Base-by-base conservation (phyloP, 805 yeast species). In the Limtongia smithiae region DNA sequence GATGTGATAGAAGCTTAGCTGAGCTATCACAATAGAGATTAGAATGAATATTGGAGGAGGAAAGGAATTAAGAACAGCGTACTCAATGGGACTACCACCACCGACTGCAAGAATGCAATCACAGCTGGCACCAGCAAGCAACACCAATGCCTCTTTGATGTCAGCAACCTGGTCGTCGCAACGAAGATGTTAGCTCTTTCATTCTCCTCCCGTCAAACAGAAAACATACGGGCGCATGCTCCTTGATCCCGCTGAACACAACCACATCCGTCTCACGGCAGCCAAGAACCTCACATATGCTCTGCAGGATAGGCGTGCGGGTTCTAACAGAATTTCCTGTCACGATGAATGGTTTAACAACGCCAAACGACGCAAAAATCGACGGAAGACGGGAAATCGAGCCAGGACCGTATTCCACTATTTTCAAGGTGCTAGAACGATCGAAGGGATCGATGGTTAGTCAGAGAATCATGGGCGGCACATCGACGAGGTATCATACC, bases 41-140 rank as follows among this genome's bases (percentile, higher is more conserved):
- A n/a, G n/a, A n/a, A n/a, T n/a, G n/a, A n/a, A n/a, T n/a, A n/a
- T n/a, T n/a, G 7, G 15, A 6, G 12, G 25, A 18, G 12, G 3
- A 30, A 8, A 14, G 2, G 28, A 15, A 18, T 14, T 21, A 21
- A 18, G 22, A 12, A n/a, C 11, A 3, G 18, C 47, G 6, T 31
- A 45, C 43, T 45, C 43, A 11, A 38, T 38, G n/a, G 48, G 48
- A 33, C 48, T 45, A 1, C 48, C 39, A 11, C 48, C 48, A 12
- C 43, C 48, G 21, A 45, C 28, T 9, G 34, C 43, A 28, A 45
- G 24, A 3, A 45, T 32, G 20, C 43, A 5, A 18, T 45, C 39
- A 3, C 43, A 21, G 14, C 37, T 28, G 7, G 31, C n/a, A 11
- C 33, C 24, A 25, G 20, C 15, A 15, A 38, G 37, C 20, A 38